Evolutionary conservation across 2,329 filamentous ascomycete genomes (phyloP).

Genomic region (Hirsutella minnesotensis): DNA sequence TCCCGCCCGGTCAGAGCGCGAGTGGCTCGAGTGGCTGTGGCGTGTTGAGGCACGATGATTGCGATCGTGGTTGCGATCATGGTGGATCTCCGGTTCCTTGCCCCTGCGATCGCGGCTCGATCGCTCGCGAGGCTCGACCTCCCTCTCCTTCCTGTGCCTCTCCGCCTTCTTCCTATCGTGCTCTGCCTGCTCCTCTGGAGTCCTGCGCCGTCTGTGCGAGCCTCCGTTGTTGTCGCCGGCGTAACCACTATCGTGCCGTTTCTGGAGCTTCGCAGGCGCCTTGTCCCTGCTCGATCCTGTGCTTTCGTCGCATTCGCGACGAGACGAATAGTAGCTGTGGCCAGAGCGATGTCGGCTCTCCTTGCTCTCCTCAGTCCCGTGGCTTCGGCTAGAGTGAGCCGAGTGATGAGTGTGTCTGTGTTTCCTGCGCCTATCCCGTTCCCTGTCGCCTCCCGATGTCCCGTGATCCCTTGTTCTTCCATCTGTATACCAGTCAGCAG

Average conservation of each 20-base stretch:
- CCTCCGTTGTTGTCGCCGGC: constrained; percentile 27
- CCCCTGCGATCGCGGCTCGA: constrained; percentile 12
- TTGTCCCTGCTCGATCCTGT: constrained; percentile 20
- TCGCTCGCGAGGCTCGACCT: constrained; percentile 14
- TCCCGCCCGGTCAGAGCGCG: constrained; percentile 16
- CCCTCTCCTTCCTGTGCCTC: constrained; percentile 19
- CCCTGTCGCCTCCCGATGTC: constrained; percentile 24
- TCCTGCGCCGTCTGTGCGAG: constrained; percentile 24
- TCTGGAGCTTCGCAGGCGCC: constrained; percentile 26
- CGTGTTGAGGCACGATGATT: constrained; percentile 26
- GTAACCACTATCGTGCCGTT: constrained; percentile 33
- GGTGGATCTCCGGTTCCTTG: constrained; percentile 22
- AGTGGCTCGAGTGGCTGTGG: constrained; percentile 25
- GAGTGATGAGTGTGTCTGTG: constrained; percentile 28
- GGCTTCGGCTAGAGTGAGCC: constrained; percentile 16
- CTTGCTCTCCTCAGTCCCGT: constrained; percentile 18
- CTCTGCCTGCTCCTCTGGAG: constrained; percentile 7
- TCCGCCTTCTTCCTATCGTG: constrained; percentile 35
- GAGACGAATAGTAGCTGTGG: constrained; percentile 12
- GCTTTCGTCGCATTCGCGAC: constrained; percentile 26
- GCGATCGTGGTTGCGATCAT: constrained; percentile 9
- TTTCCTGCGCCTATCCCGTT: constrained; percentile 27
- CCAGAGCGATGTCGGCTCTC: constrained; percentile 17
- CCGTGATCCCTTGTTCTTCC: constrained; percentile 29
- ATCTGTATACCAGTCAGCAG: constrained; percentile 46